A percentile compares a stretch with the other conserved stretches of the same genome.
Evolutionary conservation across 192 early-diverging fungal species (phyloP).

Genomic region (Coemansia reversa): DNA sequence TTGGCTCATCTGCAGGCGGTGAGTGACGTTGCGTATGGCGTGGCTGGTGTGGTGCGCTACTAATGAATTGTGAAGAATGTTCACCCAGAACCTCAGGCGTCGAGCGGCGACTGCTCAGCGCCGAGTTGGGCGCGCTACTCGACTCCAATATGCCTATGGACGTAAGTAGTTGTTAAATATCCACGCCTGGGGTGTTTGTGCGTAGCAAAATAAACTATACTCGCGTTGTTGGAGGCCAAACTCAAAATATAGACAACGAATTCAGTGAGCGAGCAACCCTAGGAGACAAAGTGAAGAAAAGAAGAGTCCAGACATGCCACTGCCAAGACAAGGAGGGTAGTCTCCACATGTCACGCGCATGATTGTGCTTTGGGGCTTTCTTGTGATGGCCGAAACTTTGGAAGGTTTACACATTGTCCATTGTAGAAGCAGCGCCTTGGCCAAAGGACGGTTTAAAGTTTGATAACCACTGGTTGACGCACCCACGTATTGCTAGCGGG

Average conservation of each 20-base stretch:
- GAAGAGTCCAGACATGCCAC: not conserved
- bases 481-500: too few relatives aligned
- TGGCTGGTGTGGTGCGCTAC: not conserved
- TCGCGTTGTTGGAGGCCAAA: not conserved
- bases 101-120: not conserved
- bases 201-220: not conserved
- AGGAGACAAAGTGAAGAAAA: not conserved
- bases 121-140: not conserved
- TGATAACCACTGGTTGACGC: too few relatives aligned
- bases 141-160: not conserved
- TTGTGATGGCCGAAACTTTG: not conserved
- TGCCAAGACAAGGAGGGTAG: not conserved
- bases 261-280: not conserved
- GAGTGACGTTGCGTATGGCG: not conserved
- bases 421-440: too few relatives aligned
- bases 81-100: not conserved
- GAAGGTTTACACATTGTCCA: not conserved
- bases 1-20: not conserved
- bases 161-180: not conserved
- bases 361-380: not conserved
- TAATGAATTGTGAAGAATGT: not conserved
- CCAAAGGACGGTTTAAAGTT: too few relatives aligned
- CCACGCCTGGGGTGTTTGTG: not conserved
- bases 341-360: not conserved
- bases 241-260: not conserved